Conservation (phyloP, 768 basidiomycete genomes). For the Ephemerocybe angulata region DNA sequence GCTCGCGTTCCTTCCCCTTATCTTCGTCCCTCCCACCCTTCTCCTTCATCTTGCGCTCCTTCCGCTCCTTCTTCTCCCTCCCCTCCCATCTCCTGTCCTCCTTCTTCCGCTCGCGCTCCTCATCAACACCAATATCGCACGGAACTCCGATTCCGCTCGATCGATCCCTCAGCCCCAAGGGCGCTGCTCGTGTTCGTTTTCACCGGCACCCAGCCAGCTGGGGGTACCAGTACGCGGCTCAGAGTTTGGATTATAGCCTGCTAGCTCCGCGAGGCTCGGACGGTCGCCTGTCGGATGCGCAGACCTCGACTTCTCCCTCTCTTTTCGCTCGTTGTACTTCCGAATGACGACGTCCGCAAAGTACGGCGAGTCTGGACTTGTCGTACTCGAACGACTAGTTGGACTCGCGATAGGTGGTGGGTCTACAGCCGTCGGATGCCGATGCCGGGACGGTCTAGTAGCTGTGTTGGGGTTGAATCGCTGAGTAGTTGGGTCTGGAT, state of each 20-base stretch:
- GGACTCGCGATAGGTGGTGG: neutral
- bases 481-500: slow-evolving; percentile 1
- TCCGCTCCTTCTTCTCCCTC: neutral
- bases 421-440: neutral
- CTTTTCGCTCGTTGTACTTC: neutral
- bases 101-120: neutral
- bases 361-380: neutral
- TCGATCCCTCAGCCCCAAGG: neutral
- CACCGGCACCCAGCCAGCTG: neutral
- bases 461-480: neutral
- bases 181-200: slow-evolving; percentile 1
- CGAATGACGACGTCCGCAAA: neutral
- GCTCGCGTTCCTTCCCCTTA: neutral
- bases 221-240: neutral
- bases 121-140: neutral
- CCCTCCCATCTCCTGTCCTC: neutral
- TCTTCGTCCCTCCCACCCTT: neutral
- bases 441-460: neutral
- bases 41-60: neutral
- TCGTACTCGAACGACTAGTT: neutral
- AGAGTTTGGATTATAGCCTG: neutral
- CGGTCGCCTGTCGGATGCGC: neutral
- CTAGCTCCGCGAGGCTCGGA: neutral
- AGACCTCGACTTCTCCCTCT: neutral
- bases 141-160: neutral